phyloP scores from a whole-genome alignment of 2,329 filamentous ascomycete genomes.

The Graphilbum fragrans region DNA sequence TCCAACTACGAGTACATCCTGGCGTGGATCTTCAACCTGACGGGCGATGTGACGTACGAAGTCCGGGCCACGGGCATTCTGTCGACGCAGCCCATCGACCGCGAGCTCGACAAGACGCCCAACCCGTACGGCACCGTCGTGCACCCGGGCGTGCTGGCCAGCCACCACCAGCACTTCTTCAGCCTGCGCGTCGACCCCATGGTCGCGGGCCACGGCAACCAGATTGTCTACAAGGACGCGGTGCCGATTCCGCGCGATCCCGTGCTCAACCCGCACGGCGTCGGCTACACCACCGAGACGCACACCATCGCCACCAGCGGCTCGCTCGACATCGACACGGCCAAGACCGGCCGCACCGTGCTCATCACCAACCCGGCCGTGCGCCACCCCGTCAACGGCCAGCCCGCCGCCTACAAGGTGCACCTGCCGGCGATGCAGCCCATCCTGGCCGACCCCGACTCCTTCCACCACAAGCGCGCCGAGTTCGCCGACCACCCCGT shows the following conservation, averaged over 20 bases:
- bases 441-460: conserved; percentile 24
- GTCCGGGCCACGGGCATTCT: conserved; percentile 55
- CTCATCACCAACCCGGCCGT: conserved; percentile 32
- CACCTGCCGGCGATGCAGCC: conserved; percentile 31
- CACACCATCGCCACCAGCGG: conserved; percentile 27
- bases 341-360: conserved; percentile 34
- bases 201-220: conserved; percentile 45
- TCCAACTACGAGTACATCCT: conserved; percentile 57
- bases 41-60: conserved; percentile 48
- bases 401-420: conserved; percentile 32
- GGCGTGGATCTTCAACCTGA: conserved; percentile 43
- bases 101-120: conserved; percentile 38
- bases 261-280: conserved; percentile 35
- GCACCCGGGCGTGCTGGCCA: conserved; percentile 48
- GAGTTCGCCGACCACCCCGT: conserved; percentile 28
- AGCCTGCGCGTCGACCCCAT: conserved; percentile 51
- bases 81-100: conserved; percentile 46
- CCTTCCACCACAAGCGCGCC: conserved; percentile 24
- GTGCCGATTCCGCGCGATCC: conserved; percentile 25
- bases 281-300: conserved; percentile 23
- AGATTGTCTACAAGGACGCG: conserved; percentile 27
- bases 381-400: conserved; percentile 27
- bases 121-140: conserved; percentile 48
- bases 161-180: conserved; percentile 62
- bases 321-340: conserved; percentile 32